phyloP scores from a whole-genome alignment of 148 eudicot species.

The Cornus suecica region DNA sequence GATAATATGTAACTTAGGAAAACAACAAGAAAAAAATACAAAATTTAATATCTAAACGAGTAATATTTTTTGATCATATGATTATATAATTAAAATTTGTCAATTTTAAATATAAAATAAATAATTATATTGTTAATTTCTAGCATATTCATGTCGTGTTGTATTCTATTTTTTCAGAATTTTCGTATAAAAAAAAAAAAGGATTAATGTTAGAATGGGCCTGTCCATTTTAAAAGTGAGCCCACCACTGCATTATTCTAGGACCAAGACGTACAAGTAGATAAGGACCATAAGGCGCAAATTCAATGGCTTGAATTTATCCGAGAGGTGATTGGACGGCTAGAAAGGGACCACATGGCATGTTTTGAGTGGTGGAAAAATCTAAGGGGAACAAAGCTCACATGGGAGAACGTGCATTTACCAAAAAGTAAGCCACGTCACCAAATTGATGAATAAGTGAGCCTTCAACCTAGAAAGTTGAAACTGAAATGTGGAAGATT shows the following conservation, averaged over 20 bases:
- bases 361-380: neutral
- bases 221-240: neutral
- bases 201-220: neutral
- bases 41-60: too few species aligned
- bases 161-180: too few species aligned
- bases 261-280: neutral
- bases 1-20: too few species aligned
- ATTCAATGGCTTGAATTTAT: neutral
- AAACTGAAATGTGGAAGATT: too few species aligned
- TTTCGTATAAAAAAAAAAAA: too few species aligned
- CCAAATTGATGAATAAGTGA: neutral
- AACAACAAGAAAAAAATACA: too few species aligned
- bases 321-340: too few species aligned
- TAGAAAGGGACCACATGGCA: constrained; percentile 5
- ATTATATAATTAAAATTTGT: too few species aligned
- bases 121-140: too few species aligned
- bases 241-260: neutral
- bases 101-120: too few species aligned
- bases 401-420: constrained; percentile 19
- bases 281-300: neutral
- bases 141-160: too few species aligned
- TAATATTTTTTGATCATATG: too few species aligned
- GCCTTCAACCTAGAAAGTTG: neutral
- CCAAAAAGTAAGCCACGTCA: constrained; percentile 1
- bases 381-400: constrained; percentile 15